Evolutionary conservation across 2,329 filamentous ascomycete species (phyloP).

Genomic region (Claviceps monticola): DNA sequence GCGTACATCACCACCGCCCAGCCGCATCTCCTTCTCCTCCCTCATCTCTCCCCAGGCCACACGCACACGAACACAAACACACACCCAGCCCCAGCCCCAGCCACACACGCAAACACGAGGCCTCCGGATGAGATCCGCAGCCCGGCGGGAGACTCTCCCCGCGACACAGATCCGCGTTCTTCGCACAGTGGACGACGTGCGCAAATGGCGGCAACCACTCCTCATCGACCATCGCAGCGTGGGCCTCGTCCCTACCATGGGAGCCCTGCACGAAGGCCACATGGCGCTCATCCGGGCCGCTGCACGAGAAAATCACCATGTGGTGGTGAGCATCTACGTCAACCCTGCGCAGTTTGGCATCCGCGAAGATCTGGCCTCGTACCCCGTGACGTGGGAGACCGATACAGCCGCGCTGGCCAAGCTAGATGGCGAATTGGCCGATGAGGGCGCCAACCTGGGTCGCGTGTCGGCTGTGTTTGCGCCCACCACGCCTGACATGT

Average conservation of each 20-base stretch:
- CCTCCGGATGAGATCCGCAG: constrained; percentile 8
- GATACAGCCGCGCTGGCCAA: constrained; percentile 55
- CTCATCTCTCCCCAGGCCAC: background rate
- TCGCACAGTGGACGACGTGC: constrained; percentile 58
- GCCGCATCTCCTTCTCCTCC: constrained; percentile 9
- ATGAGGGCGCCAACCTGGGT: constrained; percentile 44
- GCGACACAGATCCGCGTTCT: constrained; percentile 55
- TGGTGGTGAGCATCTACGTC: constrained; percentile 86
- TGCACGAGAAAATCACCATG: constrained; percentile 68
- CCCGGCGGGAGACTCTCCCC: constrained; percentile 32
- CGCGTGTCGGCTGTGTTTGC: constrained; percentile 75
- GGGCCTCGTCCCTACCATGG: constrained; percentile 93
- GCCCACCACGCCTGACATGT: constrained; percentile 72
- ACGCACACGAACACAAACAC: too few species aligned
- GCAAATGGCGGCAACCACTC: constrained; percentile 54
- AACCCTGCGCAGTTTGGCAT: constrained; percentile 94
- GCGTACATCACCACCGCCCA: background rate
- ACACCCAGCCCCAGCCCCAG: too few species aligned
- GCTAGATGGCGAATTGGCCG: constrained; percentile 61
- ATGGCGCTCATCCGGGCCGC: constrained; percentile 73
- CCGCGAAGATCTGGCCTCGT: constrained; percentile 74
- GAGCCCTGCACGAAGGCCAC: constrained; percentile 87
- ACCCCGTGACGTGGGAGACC: constrained; percentile 77
- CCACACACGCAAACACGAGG: constrained; percentile 4
- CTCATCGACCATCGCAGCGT: constrained; percentile 56